These are phyloP conservation scores for Geotrichum aggregatum DNA, from an alignment of 1,139 yeast genomes.

Conservation along the genomic window DNA sequence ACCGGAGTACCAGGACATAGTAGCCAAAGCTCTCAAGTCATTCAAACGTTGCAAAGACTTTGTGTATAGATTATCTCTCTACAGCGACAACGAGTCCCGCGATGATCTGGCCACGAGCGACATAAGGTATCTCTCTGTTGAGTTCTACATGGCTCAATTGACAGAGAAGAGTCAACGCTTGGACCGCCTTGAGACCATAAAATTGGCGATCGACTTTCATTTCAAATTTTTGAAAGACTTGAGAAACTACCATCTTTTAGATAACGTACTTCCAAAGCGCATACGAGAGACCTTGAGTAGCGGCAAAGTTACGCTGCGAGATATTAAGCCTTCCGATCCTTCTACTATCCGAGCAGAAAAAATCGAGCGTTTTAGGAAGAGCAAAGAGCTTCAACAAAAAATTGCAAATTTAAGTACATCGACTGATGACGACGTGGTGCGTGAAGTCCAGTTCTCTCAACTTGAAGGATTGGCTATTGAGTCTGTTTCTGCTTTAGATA, in stretches of 20 bases:
- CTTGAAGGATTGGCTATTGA: constrained; percentile 51
- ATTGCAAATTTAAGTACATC: constrained; percentile 30
- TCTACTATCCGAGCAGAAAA: constrained; percentile 62
- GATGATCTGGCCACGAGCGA: constrained; percentile 55
- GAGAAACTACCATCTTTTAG: constrained; percentile 17
- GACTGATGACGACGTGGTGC: constrained; percentile 45
- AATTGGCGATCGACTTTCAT: constrained; percentile 23
- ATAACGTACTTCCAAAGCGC: constrained; percentile 17
- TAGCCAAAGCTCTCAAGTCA: constrained; percentile 23
- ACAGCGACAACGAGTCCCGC: constrained; percentile 55
- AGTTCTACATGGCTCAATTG: constrained; percentile 47
- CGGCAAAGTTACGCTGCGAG: constrained; percentile 15
- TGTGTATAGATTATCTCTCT: constrained; percentile 43
- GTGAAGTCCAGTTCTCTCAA: constrained; percentile 54
- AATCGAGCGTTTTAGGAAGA: constrained; percentile 62
- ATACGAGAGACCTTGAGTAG: constrained; percentile 22
- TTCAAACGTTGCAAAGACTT: constrained; percentile 26
- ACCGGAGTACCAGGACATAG: constrained; percentile 25
- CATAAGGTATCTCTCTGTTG: constrained; percentile 50
- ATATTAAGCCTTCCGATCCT: constrained; percentile 45
- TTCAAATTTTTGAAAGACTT: constrained; percentile 14
- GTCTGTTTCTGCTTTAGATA: constrained; percentile 53
- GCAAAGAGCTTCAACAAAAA: constrained; percentile 47
- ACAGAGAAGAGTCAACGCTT: constrained; percentile 27
- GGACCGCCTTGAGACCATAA: constrained; percentile 21